Conservation (phyloP, 2,329 filamentous ascomycete species). For the Corinectria fuckeliana region DNA sequence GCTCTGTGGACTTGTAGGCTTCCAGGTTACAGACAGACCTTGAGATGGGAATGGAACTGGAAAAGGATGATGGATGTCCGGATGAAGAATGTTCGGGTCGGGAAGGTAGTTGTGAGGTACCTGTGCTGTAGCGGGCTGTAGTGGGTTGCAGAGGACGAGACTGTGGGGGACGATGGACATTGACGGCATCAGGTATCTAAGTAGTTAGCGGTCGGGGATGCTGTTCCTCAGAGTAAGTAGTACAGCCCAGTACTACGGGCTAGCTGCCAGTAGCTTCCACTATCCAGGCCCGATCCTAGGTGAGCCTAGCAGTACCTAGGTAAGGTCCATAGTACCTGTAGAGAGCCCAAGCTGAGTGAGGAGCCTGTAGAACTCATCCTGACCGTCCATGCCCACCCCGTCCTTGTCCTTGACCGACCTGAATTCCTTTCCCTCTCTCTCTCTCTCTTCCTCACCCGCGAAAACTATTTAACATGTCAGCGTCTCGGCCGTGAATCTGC, state of each 20-base stretch:
- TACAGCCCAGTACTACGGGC: too few relatives aligned
- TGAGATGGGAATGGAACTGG: neutral
- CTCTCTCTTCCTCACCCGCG: neutral
- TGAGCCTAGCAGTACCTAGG: too few relatives aligned
- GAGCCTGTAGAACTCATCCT: neutral
- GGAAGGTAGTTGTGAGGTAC: conserved; percentile 14
- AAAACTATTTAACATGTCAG: conserved; percentile 21
- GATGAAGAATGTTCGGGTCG: neutral
- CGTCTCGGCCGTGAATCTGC: conserved; percentile 6
- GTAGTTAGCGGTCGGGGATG: too few relatives aligned
- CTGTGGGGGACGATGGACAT: too few relatives aligned
- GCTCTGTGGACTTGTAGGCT: neutral
- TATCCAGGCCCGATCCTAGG: too few relatives aligned
- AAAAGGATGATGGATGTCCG: neutral
- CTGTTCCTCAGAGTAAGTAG: too few relatives aligned
- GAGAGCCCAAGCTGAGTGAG: neutral
- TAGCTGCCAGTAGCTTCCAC: too few relatives aligned
- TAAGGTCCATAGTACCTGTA: too few relatives aligned
- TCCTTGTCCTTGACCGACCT: neutral
- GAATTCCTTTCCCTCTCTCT: neutral
- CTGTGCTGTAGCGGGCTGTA: neutral
- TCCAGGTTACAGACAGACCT: neutral
- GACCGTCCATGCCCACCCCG: neutral
- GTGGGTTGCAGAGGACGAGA: neutral
- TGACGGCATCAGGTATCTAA: too few relatives aligned